Evolutionary conservation across 2,329 filamentous ascomycete genomes (phyloP), one percentile per base, ranked within the genome.

Genomic region (Chalara sp.): DNA sequence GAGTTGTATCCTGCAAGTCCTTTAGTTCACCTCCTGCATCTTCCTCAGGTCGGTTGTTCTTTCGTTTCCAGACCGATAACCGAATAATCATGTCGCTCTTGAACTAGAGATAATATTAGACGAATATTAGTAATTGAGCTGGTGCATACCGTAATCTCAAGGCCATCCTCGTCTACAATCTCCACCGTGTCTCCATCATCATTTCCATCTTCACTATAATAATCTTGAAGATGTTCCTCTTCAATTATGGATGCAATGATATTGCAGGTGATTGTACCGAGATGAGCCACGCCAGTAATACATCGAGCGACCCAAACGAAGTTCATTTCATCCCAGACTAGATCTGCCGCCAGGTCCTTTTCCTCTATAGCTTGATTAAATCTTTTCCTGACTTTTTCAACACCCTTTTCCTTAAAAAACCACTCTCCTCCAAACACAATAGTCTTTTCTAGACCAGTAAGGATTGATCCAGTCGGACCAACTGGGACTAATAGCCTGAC

Each of bases 321-420:
- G 8, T 51, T 33, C 39, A 41, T 12, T 21, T 43, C 35, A 29
- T 44, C 13, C 43, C 48, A 51, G 32, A 42, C 40, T 31, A 43
- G 13, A 8, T 50, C n/a, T 28, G 46, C 53, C 5, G 32, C 54
- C 31, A 55, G 37, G 10, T 47, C 32, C 8, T 50, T 46, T 30
- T 46, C 43, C 5, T n/a, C 13, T 32, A 59, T 31, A 29, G 53
- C 46, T 4, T 21, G n/a, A 28, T 53, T 46, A 40, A 61, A 60
- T 47, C 52, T 54, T 32, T 51, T 52, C 46, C 51, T 50, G 29
- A 61, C 55, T 8, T 49, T 37, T 21, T 47, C 44, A 4, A 63
- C 49, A 28, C 57, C 61, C 3, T 54, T 50, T n/a, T 55, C 56
- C 10, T 55, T 56, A 41, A 61, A 62, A 35, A 55, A 48, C 55